Evolutionary conservation across 768 basidiomycete genomes (phyloP).

Genomic region (Podaxis sp.): DNA sequence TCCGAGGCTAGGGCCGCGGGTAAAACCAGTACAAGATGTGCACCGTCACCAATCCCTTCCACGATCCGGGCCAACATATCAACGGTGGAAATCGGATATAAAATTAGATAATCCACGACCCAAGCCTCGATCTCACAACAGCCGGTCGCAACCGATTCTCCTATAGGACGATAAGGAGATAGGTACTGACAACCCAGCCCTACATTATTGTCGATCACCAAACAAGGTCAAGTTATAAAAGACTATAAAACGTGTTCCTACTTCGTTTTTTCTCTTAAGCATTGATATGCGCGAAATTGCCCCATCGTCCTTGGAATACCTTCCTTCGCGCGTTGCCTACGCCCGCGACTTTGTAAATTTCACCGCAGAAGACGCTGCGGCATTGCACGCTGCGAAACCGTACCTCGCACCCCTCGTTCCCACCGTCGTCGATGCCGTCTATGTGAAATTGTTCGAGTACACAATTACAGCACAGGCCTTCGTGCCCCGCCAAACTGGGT

Average conservation of each 20-base stretch:
- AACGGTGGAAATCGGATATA: too few relatives aligned
- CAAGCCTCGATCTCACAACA: too few relatives aligned
- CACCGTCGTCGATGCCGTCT: constrained; percentile 42
- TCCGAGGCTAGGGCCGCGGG: too few relatives aligned
- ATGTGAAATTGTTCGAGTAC: constrained; percentile 42
- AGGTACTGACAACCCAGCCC: too few relatives aligned
- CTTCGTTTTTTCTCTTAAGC: constrained; percentile 9
- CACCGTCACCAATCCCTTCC: too few relatives aligned
- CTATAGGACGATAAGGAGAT: too few relatives aligned
- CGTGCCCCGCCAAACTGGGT: constrained; percentile 39
- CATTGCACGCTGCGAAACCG: constrained; percentile 39
- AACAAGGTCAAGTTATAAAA: neutral
- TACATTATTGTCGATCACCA: neutral
- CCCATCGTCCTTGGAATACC: constrained; percentile 27
- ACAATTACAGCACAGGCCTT: constrained; percentile 42
- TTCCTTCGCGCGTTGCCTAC: constrained; percentile 42
- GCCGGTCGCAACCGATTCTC: too few relatives aligned
- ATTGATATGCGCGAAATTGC: constrained; percentile 27
- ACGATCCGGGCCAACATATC: too few relatives aligned
- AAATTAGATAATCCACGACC: too few relatives aligned
- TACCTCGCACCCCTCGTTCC: constrained; percentile 44
- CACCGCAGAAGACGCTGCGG: constrained; percentile 38
- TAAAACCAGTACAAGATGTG: too few relatives aligned
- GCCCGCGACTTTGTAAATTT: constrained; percentile 46
- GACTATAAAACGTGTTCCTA: neutral